Percentiles rank a stretch among this genome's conserved stretches.
These are phyloP conservation scores for Elaphomyces granulatus DNA, from an alignment of 495 filamentous ascomycete genomes.

Conservation along the genomic window DNA sequence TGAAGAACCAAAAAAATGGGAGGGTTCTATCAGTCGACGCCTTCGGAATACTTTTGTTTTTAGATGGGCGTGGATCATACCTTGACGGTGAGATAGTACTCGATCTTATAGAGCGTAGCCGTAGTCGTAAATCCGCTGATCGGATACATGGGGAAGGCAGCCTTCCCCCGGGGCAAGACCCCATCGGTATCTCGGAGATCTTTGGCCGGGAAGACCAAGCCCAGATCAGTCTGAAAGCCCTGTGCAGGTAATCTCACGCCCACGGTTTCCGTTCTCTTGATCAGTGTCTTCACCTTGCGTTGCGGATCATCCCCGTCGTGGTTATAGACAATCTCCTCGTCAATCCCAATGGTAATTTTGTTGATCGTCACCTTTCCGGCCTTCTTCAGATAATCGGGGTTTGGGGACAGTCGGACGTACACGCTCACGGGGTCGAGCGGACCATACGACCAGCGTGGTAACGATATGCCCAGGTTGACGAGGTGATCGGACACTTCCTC, in stretches of 20 bases:
- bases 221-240: slow-evolving; percentile 83
- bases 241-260: slow-evolving; percentile 71
- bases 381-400: slow-evolving; percentile 79
- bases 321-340: slow-evolving; percentile 95
- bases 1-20: slow-evolving; percentile 4
- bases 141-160: slow-evolving; percentile 78
- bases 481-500: slow-evolving; percentile 78
- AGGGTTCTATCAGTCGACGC: too few species aligned
- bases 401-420: slow-evolving; percentile 83
- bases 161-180: slow-evolving; percentile 68
- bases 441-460: slow-evolving; percentile 94
- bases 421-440: slow-evolving; percentile 91
- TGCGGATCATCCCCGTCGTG: slow-evolving; percentile 96
- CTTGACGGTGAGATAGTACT: slow-evolving; percentile 91
- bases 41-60: neutral
- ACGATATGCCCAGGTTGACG: slow-evolving; percentile 77
- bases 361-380: slow-evolving; percentile 86
- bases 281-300: slow-evolving; percentile 73
- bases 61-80: slow-evolving; percentile 42
- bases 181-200: slow-evolving; percentile 82
- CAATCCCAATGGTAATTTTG: slow-evolving; percentile 85
- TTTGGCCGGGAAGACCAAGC: slow-evolving; percentile 79
- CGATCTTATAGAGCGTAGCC: slow-evolving; percentile 91
- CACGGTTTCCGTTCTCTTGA: slow-evolving; percentile 68
- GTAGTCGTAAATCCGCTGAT: slow-evolving; percentile 87